These are phyloP conservation scores for Botryobasidium botryosum DNA, from an alignment of 768 basidiomycete species.

Conservation along the genomic window DNA sequence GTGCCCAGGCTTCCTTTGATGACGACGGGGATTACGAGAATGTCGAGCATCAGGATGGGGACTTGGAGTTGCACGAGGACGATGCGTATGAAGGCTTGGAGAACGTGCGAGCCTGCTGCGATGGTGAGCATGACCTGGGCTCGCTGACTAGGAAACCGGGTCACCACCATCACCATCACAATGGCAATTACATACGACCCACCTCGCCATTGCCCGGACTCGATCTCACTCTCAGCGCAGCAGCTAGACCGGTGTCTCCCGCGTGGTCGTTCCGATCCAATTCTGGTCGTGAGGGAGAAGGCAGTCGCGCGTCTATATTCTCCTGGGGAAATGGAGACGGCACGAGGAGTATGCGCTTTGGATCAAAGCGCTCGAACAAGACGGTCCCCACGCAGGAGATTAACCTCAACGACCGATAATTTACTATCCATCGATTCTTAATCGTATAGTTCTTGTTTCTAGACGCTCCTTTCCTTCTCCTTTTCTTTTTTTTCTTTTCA, in stretches of 20 bases:
- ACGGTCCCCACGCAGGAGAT: too few species aligned
- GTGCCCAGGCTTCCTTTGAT: conserved; percentile 16
- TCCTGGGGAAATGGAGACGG: conserved; percentile 45
- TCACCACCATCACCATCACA: conserved; percentile 30
- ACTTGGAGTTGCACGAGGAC: conserved; percentile 72
- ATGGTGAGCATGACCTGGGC: conserved; percentile 74
- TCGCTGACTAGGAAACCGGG: conserved; percentile 24
- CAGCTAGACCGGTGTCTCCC: conserved; percentile 50
- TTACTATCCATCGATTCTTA: too few species aligned
- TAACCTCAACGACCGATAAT: too few species aligned
- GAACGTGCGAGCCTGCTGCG: conserved; percentile 86
- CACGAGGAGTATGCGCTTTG: conserved; percentile 52
- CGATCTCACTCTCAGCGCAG: conserved; percentile 8
- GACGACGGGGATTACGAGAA: conserved; percentile 24
- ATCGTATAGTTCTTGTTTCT: too few species aligned
- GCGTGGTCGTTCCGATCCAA: conserved; percentile 77
- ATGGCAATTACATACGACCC: conserved; percentile 33
- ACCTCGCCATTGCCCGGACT: background rate
- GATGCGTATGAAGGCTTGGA: conserved; percentile 77
- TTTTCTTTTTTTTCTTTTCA: too few species aligned
- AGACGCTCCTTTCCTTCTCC: too few species aligned
- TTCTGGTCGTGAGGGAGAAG: conserved; percentile 54
- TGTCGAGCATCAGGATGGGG: conserved; percentile 33
- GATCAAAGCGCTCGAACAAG: conserved; percentile 39
- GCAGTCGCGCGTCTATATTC: conserved; percentile 50